phyloP scores from a whole-genome alignment of 169 alveolate species.

The Sarcocystis neurona region DNA sequence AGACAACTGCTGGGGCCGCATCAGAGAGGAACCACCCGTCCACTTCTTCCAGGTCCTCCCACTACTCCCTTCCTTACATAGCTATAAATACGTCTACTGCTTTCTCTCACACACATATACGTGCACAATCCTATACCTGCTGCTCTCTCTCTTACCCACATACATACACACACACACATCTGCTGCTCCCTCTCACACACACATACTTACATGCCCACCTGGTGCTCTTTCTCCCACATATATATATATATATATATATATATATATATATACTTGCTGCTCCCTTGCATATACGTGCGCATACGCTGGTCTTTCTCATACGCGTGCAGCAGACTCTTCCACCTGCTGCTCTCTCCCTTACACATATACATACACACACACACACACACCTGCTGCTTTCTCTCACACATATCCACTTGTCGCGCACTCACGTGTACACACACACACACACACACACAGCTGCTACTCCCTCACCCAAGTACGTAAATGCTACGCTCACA shows the following conservation, averaged over 20 bases:
- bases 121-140: background rate
- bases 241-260: background rate
- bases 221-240: background rate
- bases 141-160: background rate
- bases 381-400: too few species aligned
- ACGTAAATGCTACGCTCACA: background rate
- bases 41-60: conserved; percentile 70
- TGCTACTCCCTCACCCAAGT: background rate
- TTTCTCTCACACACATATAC: background rate
- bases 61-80: too few species aligned
- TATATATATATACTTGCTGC: background rate
- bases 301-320: background rate
- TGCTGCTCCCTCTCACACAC: background rate
- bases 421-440: background rate
- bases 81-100: too few species aligned
- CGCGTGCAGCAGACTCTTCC: too few species aligned
- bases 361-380: too few species aligned
- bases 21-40: conserved; percentile 63
- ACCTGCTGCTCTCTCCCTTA: too few species aligned
- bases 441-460: background rate
- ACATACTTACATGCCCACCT: background rate
- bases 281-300: background rate
- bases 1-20: conserved; percentile 69
- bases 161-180: background rate
- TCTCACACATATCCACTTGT: too few species aligned